Evolutionary conservation across 495 filamentous ascomycete species (phyloP), one percentile per base, ranked within the genome.

Genomic region (Astrothelium subdiscretum): DNA sequence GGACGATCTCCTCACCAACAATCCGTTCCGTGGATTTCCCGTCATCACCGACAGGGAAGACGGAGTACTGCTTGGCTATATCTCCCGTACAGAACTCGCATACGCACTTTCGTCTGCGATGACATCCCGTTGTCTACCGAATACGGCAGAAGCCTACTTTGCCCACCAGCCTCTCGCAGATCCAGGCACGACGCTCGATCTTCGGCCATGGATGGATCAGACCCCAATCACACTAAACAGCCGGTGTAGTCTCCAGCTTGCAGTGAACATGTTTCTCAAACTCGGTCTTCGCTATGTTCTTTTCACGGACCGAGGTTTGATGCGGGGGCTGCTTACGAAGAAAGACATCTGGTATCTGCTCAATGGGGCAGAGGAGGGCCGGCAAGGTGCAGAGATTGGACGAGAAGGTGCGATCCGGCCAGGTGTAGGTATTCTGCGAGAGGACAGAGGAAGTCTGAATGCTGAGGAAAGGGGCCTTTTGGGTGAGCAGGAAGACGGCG

Each of bases 271-370:
- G 81, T 97, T 98, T 75, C 89, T 95, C 75, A 91, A 91, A 69
- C 80, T 98, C 6, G 94, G 94, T 22, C 73, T 98, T 48, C 81
- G 92, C 38, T 97, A 97, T 74, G 85, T 98, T 3, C 73, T 97
- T 2, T 96, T 97, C 73, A 81, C 81, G 43, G 87, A 95, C 59
- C 82, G 85, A 65, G 95, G 94, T 10, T 79, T 84, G 32, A 72
- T 98, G 43, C 85, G 89, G 71, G 94, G 94, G 1, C 70, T 98
- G 54, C 74, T 97, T 67, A 98, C 95, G 24, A 97, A 97, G 80
- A 97, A 98, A 77, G 94, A 98, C 75, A 85, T 96, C n/a, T 97
- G 91, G 88, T 90, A 88, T 68, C 84, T 96, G 22, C 76, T 98
- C 12, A 91, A 95, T 71, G 88, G 87, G 24, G 83, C 85, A 18